Conservation (phyloP, 495 filamentous ascomycete genomes). For the Penicillium salamii region DNA sequence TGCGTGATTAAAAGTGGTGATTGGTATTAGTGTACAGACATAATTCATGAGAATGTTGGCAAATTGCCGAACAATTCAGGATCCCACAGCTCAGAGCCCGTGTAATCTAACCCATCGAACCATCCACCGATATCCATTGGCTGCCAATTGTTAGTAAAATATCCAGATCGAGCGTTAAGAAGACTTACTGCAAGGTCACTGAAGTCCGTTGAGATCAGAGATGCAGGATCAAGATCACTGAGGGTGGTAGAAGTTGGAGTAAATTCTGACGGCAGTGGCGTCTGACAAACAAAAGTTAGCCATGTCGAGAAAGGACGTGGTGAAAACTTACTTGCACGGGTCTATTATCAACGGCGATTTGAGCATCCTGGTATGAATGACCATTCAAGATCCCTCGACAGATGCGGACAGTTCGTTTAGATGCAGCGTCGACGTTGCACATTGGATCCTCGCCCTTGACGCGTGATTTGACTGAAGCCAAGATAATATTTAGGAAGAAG, state of each 20-base stretch:
- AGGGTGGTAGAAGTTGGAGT: constrained; percentile 20
- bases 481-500: constrained; percentile 32
- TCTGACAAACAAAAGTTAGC: too few relatives aligned
- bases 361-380: constrained; percentile 22
- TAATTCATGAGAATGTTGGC: constrained; percentile 4
- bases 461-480: constrained; percentile 35
- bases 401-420: constrained; percentile 21
- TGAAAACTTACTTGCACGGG: constrained; percentile 13
- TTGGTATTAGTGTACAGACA: not conserved
- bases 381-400: constrained; percentile 27
- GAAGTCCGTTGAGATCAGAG: constrained; percentile 23
- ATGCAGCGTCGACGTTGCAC: constrained; percentile 24
- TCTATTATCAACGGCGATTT: constrained; percentile 12
- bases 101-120: constrained; percentile 30
- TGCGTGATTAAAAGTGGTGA: not conserved
- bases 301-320: too few relatives aligned
- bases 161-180: not conserved
- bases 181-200: constrained; percentile 30
- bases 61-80: constrained; percentile 23
- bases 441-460: constrained; percentile 36
- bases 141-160: constrained; percentile 23
- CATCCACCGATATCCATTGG: constrained; percentile 35
- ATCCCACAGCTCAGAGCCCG: constrained; percentile 31
- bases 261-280: not conserved
- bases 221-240: constrained; percentile 27